These are phyloP conservation scores for Chlorella sp. DNA, from an alignment of 139 green algal species.

Conservation along the genomic window DNA sequence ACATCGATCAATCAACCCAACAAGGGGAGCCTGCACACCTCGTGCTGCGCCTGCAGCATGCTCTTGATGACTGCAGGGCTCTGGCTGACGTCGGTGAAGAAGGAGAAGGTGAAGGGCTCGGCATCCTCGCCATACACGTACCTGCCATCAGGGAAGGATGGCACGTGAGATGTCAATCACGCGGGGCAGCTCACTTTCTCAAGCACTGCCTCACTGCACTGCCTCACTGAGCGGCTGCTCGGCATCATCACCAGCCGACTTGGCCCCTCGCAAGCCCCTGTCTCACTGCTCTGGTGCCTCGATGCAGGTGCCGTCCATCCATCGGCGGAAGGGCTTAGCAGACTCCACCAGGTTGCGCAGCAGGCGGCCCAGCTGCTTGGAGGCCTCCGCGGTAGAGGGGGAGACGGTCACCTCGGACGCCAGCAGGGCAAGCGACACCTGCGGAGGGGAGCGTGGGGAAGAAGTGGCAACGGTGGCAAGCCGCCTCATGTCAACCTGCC, in stretches of 20 bases:
- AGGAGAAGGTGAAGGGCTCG: conserved; percentile 85
- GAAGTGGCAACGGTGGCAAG: no score
- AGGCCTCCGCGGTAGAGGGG: conserved; percentile 82
- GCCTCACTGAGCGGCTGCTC: no score
- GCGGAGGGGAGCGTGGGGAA: neutral
- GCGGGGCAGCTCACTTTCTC: no score
- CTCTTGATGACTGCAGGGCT: conserved; percentile 64
- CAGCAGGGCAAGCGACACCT: conserved; percentile 71
- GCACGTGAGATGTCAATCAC: no score
- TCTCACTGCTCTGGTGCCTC: conserved; percentile 79
- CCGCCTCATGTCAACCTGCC: no score
- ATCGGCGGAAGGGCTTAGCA: conserved; percentile 85
- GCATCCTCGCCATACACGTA: conserved; percentile 56
- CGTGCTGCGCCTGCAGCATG: conserved; percentile 79
- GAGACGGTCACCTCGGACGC: conserved; percentile 83
- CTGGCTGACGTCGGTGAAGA: conserved; percentile 81
- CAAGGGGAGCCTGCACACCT: conserved; percentile 64
- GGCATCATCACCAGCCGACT: no score
- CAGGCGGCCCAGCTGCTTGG: conserved; percentile 74
- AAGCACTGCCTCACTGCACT: no score
- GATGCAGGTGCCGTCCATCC: conserved; percentile 93
- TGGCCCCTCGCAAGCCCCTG: neutral
- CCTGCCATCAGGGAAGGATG: neutral
- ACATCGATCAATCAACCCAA: no score
- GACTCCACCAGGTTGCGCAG: conserved; percentile 78